Evolutionary conservation across 2,329 filamentous ascomycete genomes (phyloP), one percentile per base, ranked within the genome.

Genomic region (Hypocrella siamensis): DNA sequence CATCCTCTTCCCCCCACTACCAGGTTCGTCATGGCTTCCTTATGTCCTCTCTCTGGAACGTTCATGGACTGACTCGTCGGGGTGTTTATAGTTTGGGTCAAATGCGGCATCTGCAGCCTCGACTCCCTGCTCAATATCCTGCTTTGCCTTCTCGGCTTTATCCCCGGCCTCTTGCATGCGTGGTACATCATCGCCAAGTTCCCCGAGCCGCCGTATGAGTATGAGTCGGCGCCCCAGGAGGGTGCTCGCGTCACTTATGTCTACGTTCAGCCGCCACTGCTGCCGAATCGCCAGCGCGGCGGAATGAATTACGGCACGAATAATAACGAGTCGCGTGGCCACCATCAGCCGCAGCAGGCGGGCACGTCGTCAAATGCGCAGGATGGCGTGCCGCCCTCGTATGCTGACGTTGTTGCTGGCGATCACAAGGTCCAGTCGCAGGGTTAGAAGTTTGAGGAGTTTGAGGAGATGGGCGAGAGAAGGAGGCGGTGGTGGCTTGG

Each of bases 121-220:
- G 90, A 96, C 60, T 88, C 81, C 7, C 49, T 96, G 46, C 93
- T 98, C 65, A 98, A 98, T 63, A 77, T 96, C 54, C 78, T 86
- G 29, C 83, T 96, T 46, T 90, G 80, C 56, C 52, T 73, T 33
- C 72, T 88, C 16, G 81, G 78, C 46, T 84, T 67, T 49, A 57
- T 96, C 37, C 88, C 88, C 15, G 88, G 88, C 38, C 78, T 96
- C 31, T 62, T 98, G 3, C 90, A 98, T 61, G 74, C 86, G 40
- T 96, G 90, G 88, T 98, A 96, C 67, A 93, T 96, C 57, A 94
- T 98, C 57, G 72, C 82, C 47, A 79, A 82, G 51, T 82, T 79
- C 54, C 90, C 90, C 36, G 88, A 94, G 38, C 43, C 69, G 26
- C 65, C 76, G 36, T 70, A 69, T 53, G 72, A 79, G 40, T 85